These are phyloP conservation scores for Xylariaceae sp. DNA, from an alignment of 2,329 filamentous ascomycete species.

Conservation along the genomic window DNA sequence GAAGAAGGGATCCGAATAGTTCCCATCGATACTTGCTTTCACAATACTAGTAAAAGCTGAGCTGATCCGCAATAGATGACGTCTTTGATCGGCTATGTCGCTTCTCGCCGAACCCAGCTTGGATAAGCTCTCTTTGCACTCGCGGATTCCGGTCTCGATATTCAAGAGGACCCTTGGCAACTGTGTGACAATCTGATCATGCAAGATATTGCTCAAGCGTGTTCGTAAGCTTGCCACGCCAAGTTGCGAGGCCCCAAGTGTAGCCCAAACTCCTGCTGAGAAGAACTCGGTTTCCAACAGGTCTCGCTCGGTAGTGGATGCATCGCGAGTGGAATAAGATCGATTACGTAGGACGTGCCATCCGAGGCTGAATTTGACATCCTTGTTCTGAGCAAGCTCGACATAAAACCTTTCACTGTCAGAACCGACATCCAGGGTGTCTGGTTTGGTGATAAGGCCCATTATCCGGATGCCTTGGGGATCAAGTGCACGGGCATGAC, in stretches of 20 bases:
- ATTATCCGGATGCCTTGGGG: constrained; percentile 39
- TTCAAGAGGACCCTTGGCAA: constrained; percentile 29
- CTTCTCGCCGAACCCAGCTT: constrained; percentile 24
- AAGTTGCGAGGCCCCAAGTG: constrained; percentile 15
- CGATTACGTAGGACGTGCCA: constrained; percentile 50
- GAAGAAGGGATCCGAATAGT: constrained; percentile 29
- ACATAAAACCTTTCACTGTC: constrained; percentile 38
- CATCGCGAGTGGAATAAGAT: constrained; percentile 9
- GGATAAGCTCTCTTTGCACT: constrained; percentile 21
- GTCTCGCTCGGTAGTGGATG: constrained; percentile 6
- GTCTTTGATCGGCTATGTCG: constrained; percentile 22
- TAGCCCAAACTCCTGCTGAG: constrained; percentile 11
- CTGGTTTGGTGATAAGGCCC: constrained; percentile 48
- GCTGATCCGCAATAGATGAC: constrained; percentile 28
- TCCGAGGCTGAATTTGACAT: constrained; percentile 44
- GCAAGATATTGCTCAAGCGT: constrained; percentile 23
- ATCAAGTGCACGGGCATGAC: constrained; percentile 36
- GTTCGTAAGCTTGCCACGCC: constrained; percentile 18
- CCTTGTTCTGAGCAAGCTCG: constrained; percentile 40
- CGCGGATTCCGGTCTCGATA: constrained; percentile 23
- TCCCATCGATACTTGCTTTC: constrained; percentile 27
- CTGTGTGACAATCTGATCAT: constrained; percentile 27
- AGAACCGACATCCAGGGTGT: constrained; percentile 32
- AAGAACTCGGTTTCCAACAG: constrained; percentile 15
- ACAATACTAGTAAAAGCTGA: constrained; percentile 23